These are phyloP conservation scores for Aspergillus fumigatus DNA, from an alignment of 2,329 filamentous ascomycete species.

Conservation along the genomic window DNA sequence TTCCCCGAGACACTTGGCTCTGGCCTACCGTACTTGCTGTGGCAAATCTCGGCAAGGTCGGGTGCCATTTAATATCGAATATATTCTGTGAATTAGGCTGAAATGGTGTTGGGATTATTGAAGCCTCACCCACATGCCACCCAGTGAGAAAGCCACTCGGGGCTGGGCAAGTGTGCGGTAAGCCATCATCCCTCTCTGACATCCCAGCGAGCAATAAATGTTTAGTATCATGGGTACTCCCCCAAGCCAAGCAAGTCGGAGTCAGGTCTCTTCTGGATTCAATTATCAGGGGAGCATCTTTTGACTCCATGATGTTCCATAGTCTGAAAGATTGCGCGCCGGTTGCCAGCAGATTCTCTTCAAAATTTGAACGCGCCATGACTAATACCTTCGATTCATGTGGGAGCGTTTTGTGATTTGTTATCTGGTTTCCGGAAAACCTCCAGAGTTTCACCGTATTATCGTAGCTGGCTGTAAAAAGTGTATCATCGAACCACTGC, in stretches of 20 bases:
- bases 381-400: conserved; percentile 50
- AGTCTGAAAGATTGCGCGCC: conserved; percentile 38
- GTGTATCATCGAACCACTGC: conserved; percentile 45
- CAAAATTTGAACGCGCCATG: conserved; percentile 43
- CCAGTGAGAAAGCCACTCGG: conserved; percentile 49
- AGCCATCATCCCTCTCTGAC: conserved; percentile 36
- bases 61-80: conserved; percentile 57
- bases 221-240: conserved; percentile 31
- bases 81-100: conserved; percentile 49
- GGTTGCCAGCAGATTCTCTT: conserved; percentile 44
- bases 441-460: conserved; percentile 55
- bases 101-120: conserved; percentile 34
- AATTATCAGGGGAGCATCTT: conserved; percentile 26
- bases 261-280: conserved; percentile 28
- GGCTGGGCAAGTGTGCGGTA: conserved; percentile 20
- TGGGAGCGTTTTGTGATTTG: conserved; percentile 33
- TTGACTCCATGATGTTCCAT: conserved; percentile 25
- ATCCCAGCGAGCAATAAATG: conserved; percentile 54
- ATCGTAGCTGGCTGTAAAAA: conserved; percentile 56
- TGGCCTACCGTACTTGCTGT: conserved; percentile 45
- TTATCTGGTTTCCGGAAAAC: conserved; percentile 22
- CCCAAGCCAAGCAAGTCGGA: conserved; percentile 49
- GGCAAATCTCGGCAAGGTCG: conserved; percentile 46
- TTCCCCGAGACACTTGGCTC: conserved; percentile 29
- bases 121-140: conserved; percentile 47